Evolutionary conservation across 139 green algal genomes (phyloP).

Genomic region (Tetraselmis striata): DNA sequence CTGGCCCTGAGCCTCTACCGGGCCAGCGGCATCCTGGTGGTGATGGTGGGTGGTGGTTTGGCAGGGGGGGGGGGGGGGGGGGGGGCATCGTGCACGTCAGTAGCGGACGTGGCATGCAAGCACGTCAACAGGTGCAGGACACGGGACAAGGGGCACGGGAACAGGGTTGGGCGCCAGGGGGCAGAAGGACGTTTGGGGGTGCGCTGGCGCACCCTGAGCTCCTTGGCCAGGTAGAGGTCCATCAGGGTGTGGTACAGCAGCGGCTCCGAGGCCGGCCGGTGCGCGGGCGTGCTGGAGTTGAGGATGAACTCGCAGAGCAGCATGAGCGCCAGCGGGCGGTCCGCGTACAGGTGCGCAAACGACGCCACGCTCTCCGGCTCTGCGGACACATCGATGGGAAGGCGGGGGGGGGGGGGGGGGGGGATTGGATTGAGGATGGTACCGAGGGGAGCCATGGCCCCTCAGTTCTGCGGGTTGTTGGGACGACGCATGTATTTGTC

Average conservation of each 20-base stretch:
- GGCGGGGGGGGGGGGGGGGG: not conserved
- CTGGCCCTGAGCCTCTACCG: not conserved
- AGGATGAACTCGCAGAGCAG: conserved; percentile 77
- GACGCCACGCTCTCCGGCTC: conserved; percentile 50
- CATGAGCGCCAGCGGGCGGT: conserved; percentile 65
- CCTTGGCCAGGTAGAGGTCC: conserved; percentile 72
- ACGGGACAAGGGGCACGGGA: no score
- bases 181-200: no score
- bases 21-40: not conserved
- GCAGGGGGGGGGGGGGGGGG: not conserved
- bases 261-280: conserved; percentile 28
- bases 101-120: no score
- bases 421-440: no score
- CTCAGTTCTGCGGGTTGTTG: not conserved
- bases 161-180: no score
- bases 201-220: conserved; percentile 10
- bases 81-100: not conserved
- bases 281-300: conserved; percentile 32
- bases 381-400: not conserved
- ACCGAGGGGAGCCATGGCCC: not conserved
- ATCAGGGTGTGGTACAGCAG: conserved; percentile 79
- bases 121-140: no score
- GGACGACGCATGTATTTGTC: not conserved
- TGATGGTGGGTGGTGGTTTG: not conserved
- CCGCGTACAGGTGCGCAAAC: conserved; percentile 77